Evolutionary conservation across 441 rosid species (phyloP), one percentile per base, ranked within the genome.

Genomic region (Euphorbia corollata): DNA sequence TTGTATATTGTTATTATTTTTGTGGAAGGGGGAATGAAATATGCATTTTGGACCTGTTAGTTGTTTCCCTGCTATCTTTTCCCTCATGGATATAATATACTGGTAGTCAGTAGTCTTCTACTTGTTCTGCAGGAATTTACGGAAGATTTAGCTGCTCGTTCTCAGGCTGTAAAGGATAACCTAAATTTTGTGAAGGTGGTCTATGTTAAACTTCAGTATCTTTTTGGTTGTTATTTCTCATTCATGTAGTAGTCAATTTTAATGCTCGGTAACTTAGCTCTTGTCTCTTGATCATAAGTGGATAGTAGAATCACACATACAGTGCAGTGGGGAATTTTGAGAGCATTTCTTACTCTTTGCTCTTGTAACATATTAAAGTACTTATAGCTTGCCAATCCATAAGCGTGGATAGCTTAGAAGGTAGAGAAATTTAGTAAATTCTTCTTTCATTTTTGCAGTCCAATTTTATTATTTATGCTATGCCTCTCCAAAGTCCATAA

Each of bases 341-440:
- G 47, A 41, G 9, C 59, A 30, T 53, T 19, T 59, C 71, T 7
- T 50, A 8, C 39, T 59, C 22, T 62, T 48, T 73, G 57, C 34
- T 55, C 24, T 69, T 77, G 72, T 22, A 71, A 74, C 83, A 94
- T 97, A 82, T 72, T 39, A 89, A 75, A 81, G 88, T 91, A 58
- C 96, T 94, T 56, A 87, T 92, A n/a, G 82, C 80, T 32, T 94
- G 97, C 83, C 97, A 91, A 73, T 80, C 98, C 19, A 87, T 77
- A 76, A 50, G 54, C 54, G 34, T 48, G 15, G 84, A 89, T 64
- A 51, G 60, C 20, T 45, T 82, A 43, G 91, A 89, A 74, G 97
- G 99, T 91, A 83, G 68, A 60, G 10, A 22, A 59, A 58, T 32
- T 8, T 43, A 3, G 15, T 24, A 10, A 53, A n/a, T 50, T 50